A percentile compares a stretch with the other conserved stretches of the same genome.
phyloP scores from a whole-genome alignment of 176 grass and related monocot species.

The sorghum (Sorghum bicolor) region DNA sequence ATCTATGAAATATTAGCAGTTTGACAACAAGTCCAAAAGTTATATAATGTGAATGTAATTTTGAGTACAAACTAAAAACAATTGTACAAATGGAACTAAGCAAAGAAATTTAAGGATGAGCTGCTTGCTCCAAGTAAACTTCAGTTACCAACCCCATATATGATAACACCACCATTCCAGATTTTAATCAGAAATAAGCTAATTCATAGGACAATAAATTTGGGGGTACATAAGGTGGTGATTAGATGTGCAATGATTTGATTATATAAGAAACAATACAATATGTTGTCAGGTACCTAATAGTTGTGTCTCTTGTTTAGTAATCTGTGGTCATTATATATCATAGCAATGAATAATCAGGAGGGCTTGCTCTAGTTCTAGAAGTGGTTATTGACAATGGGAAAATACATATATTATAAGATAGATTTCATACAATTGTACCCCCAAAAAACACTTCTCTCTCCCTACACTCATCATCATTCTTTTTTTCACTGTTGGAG shows the following conservation, averaged over 20 bases:
- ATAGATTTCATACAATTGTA: background rate
- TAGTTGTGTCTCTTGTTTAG: background rate
- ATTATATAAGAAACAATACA: background rate
- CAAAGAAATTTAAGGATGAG: background rate
- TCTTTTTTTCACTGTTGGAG: background rate
- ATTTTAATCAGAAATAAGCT: background rate
- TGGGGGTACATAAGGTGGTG: background rate
- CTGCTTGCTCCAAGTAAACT: background rate
- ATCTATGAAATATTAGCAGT: background rate
- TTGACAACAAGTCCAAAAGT: background rate
- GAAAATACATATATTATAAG: background rate
- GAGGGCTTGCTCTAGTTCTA: background rate
- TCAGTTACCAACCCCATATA: background rate
- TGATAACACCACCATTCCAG: background rate
- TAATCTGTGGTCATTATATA: background rate
- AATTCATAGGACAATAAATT: background rate
- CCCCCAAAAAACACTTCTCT: background rate
- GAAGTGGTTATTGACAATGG: background rate
- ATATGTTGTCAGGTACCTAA: background rate
- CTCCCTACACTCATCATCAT: background rate
- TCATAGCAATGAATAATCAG: background rate
- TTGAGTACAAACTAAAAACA: background rate
- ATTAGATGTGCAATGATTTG: background rate
- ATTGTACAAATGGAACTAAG: constrained; percentile 1
- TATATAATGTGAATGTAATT: background rate